These are phyloP conservation scores for Saccharum officinarum DNA, from an alignment of 176 grass and related monocot genomes.

Conservation along the genomic window DNA sequence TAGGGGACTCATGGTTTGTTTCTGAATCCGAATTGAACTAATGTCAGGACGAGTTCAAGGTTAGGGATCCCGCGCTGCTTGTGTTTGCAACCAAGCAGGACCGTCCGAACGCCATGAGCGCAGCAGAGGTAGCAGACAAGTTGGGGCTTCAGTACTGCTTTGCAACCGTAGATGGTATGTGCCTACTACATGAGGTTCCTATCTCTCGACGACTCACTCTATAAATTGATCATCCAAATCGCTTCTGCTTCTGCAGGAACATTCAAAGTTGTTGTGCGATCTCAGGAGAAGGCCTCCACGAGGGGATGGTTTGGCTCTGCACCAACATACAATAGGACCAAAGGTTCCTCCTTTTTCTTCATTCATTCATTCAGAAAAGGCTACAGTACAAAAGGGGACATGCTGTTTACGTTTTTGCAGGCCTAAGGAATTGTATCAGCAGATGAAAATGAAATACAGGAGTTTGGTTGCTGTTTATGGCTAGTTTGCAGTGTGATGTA, in stretches of 20 bases:
- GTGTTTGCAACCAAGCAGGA: slow-evolving; percentile 21
- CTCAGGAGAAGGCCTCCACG: background rate
- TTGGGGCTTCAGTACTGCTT: background rate
- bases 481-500: too few species aligned
- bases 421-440: too few species aligned
- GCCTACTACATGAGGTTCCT: too few species aligned
- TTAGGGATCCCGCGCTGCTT: background rate
- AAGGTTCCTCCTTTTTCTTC: too few species aligned
- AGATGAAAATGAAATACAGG: too few species aligned
- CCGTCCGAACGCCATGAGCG: background rate
- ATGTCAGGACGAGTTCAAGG: background rate
- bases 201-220: too few species aligned
- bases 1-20: background rate
- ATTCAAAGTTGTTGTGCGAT: background rate
- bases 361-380: background rate
- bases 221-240: too few species aligned
- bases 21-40: background rate
- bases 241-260: background rate
- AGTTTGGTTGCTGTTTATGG: too few species aligned
- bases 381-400: background rate
- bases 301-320: background rate
- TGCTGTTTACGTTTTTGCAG: background rate
- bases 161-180: background rate
- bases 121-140: background rate
- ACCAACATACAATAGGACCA: background rate